Evolutionary conservation across 2,329 filamentous ascomycete genomes (phyloP), one percentile per base, ranked within the genome.

Genomic region (Penicillium sp.): DNA sequence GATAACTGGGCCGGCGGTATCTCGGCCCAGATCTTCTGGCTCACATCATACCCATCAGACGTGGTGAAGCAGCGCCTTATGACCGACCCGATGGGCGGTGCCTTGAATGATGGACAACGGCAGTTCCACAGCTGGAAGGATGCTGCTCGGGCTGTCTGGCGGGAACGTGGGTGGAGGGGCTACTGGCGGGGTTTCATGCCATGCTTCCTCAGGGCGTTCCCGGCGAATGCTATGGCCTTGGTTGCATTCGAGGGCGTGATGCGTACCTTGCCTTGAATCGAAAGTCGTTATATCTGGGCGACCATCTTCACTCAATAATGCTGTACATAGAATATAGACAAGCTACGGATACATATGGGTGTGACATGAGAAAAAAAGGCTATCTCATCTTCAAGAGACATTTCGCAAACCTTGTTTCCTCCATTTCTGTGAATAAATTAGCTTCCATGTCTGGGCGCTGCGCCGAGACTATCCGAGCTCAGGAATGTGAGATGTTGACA

Each of bases 41-140:
- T 96, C 44, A 91, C 90, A 18, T 91, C 89, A 64, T 98, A 98
- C 73, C 94, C 95, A 1, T 90, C 87, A 50, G 94, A 98, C 73
- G 91, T 97, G 22, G 88, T 98, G 56, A 98, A 98, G 83, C 94
- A 98, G 81, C 85, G 92, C 35, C 89, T 99, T 73, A 98, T 99
- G 95, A 97, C 94, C 14, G 95, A 98, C 77, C 87, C 91, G 4
- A 79, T 98, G 54, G 93, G 89, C 1, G 88, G 89, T 1, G 81
- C 79, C 1, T 77, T 93, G 13, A 80, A 82, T 18, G 89, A 92
- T 65, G 87, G 90, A 10, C 80, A 83, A 58, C 84, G 87, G 61
- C 85, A 81, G 65, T 98, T 93, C 72, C 81, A 78, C 13, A 79
- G 82, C 51, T 98, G 95, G 95, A 86, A 83, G 71, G 87, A 94